Percentiles rank a stretch among this genome's conserved stretches.
These are phyloP conservation scores for Trichosporon ovoides DNA, from an alignment of 1,284 basidiomycete genomes.

Conservation along the genomic window DNA sequence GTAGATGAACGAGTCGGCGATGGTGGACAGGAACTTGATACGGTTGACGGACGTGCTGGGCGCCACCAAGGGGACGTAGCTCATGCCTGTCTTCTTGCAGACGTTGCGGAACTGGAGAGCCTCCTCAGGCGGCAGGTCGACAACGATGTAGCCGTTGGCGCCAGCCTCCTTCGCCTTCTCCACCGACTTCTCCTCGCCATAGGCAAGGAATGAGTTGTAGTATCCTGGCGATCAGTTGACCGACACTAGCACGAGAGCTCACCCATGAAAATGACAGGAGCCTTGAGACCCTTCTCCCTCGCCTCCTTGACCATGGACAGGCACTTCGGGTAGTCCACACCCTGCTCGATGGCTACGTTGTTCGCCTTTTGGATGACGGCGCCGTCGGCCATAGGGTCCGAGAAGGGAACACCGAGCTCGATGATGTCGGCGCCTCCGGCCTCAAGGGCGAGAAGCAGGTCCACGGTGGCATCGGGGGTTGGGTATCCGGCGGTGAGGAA, in stretches of 20 bases:
- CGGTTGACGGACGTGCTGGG: constrained; percentile 84
- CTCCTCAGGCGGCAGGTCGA: constrained; percentile 97
- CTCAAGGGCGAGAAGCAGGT: constrained; percentile 84
- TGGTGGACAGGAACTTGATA: constrained; percentile 82
- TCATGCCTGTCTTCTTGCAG: constrained; percentile 74
- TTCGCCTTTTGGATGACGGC: constrained; percentile 88
- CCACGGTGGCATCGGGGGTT: constrained; percentile 69
- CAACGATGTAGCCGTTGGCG: constrained; percentile 95
- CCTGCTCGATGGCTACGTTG: constrained; percentile 78
- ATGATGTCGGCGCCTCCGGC: constrained; percentile 90
- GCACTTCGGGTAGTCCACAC: constrained; percentile 69
- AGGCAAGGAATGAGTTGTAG: constrained; percentile 91
- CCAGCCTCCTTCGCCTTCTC: constrained; percentile 80
- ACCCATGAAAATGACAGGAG: constrained; percentile 93
- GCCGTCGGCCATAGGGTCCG: constrained; percentile 93
- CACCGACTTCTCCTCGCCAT: constrained; percentile 90
- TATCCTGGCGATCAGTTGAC: constrained; percentile 60
- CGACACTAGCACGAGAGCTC: constrained; percentile 25
- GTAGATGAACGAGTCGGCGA: constrained; percentile 97
- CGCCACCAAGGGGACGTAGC: constrained; percentile 94
- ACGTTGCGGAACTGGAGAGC: constrained; percentile 82
- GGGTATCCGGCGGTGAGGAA: constrained; percentile 92
- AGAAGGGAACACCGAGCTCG: constrained; percentile 93
- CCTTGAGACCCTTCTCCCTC: constrained; percentile 69
- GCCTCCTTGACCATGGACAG: constrained; percentile 75